These are phyloP conservation scores for Trichocladium uniseriatum DNA, from an alignment of 495 filamentous ascomycete genomes.

Conservation along the genomic window DNA sequence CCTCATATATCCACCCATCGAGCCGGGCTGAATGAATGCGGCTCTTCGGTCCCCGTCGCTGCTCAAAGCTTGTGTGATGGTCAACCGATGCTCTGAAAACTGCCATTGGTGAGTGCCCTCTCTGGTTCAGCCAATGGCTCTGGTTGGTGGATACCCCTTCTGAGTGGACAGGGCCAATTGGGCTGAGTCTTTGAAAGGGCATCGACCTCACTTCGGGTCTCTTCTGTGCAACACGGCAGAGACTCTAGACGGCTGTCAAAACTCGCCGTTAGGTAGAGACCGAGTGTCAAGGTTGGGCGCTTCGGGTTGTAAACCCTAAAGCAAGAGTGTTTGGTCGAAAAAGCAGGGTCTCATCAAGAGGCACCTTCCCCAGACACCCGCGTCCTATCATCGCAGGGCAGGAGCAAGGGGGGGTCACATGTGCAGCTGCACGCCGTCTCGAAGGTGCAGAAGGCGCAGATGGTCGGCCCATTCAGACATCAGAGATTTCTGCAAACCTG, in stretches of 20 bases:
- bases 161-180: slow-evolving; percentile 14
- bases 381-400: slow-evolving; percentile 24
- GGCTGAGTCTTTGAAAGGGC: slow-evolving; percentile 13
- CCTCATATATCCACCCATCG: background rate
- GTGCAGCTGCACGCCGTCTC: slow-evolving; percentile 28
- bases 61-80: slow-evolving; percentile 18
- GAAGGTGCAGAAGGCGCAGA: slow-evolving; percentile 25
- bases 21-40: slow-evolving; percentile 6
- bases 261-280: no score
- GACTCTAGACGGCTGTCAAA: background rate
- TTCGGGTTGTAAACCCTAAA: no score
- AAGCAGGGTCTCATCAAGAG: no score
- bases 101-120: slow-evolving; percentile 26
- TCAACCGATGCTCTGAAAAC: slow-evolving; percentile 7
- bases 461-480: slow-evolving; percentile 23
- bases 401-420: slow-evolving; percentile 25
- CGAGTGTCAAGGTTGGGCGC: no score
- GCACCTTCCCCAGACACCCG: slow-evolving; percentile 19
- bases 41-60: slow-evolving; percentile 20
- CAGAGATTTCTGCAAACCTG: slow-evolving; percentile 10
- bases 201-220: slow-evolving; percentile 9
- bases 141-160: slow-evolving; percentile 12
- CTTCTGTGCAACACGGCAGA: slow-evolving; percentile 3
- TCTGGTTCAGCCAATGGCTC: slow-evolving; percentile 21
- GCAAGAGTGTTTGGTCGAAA: background rate